phyloP scores from a whole-genome alignment of 2,329 filamentous ascomycete genomes.

The Cadophora gregata region DNA sequence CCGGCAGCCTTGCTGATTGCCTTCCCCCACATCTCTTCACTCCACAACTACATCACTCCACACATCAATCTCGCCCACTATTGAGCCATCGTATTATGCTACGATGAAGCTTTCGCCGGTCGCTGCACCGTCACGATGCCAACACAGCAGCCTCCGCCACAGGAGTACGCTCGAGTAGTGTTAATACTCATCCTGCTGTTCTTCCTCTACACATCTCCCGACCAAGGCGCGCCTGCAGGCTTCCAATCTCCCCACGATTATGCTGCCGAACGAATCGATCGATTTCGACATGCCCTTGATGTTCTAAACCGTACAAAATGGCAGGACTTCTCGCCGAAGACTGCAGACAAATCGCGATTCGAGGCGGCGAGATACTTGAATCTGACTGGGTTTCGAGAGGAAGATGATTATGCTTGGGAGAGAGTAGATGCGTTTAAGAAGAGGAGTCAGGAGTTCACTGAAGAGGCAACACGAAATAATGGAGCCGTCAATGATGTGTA shows the following conservation, averaged over 20 bases:
- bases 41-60: not conserved
- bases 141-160: slow-evolving; percentile 35
- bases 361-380: slow-evolving; percentile 60
- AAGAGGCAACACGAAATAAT: slow-evolving; percentile 52
- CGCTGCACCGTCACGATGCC: slow-evolving; percentile 36
- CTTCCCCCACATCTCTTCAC: not conserved
- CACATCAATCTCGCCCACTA: too few species aligned
- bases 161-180: slow-evolving; percentile 40
- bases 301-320: slow-evolving; percentile 62
- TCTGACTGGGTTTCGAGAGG: slow-evolving; percentile 76
- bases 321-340: slow-evolving; percentile 62
- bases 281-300: slow-evolving; percentile 57
- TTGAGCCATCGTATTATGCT: slow-evolving; percentile 36
- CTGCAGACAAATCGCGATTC: slow-evolving; percentile 34
- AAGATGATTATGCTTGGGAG: slow-evolving; percentile 81
- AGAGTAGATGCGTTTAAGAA: slow-evolving; percentile 70
- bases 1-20: not conserved
- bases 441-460: slow-evolving; percentile 66
- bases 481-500: slow-evolving; percentile 40
- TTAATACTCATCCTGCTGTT: slow-evolving; percentile 43
- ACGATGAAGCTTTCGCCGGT: slow-evolving; percentile 40
- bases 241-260: slow-evolving; percentile 52
- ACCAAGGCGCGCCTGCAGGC: slow-evolving; percentile 43
- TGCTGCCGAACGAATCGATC: slow-evolving; percentile 54
- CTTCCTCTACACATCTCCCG: slow-evolving; percentile 42